phyloP scores from a whole-genome alignment of 164 flowering plant genomes.

The Vitis rupestris region DNA sequence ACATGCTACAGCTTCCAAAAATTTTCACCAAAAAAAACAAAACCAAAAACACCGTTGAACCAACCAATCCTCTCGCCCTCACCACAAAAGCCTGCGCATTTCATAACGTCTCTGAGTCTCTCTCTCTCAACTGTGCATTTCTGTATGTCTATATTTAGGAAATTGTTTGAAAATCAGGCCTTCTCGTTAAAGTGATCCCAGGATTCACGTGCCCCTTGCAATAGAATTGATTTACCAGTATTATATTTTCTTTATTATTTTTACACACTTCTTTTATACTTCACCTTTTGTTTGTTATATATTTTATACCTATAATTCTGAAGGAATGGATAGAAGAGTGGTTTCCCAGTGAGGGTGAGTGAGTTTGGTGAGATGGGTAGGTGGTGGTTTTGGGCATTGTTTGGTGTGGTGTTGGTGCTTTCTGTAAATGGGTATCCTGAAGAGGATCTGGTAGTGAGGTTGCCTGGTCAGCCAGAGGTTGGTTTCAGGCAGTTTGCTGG shows the following conservation, averaged over 20 bases:
- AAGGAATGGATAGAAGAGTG: neutral
- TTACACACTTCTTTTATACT: neutral
- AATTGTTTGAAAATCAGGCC: neutral
- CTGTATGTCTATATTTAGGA: neutral
- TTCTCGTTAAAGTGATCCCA: conserved; percentile 12
- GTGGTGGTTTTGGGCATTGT: conserved; percentile 22
- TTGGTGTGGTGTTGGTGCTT: conserved; percentile 18
- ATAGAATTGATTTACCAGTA: conserved; percentile 3
- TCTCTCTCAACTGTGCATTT: neutral
- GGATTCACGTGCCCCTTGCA: conserved; percentile 18
- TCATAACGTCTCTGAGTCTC: neutral
- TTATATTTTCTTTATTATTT: conserved; percentile 5
- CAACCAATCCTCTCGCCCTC: no score
- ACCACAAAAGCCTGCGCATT: neutral
- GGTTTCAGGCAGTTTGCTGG: conserved; percentile 87
- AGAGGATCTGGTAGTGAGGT: conserved; percentile 67
- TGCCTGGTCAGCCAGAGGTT: conserved; percentile 91
- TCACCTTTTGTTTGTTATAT: neutral
- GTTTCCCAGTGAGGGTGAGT: neutral
- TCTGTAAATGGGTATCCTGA: conserved; percentile 50
- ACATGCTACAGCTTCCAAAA: no score
- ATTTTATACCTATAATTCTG: neutral
- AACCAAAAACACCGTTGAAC: no score
- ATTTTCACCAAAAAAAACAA: no score
- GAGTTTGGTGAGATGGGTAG: conserved; percentile 25